Base-by-base conservation (phyloP, 1,284 basidiomycete genomes). In the Leucoagaricus sp. region DNA sequence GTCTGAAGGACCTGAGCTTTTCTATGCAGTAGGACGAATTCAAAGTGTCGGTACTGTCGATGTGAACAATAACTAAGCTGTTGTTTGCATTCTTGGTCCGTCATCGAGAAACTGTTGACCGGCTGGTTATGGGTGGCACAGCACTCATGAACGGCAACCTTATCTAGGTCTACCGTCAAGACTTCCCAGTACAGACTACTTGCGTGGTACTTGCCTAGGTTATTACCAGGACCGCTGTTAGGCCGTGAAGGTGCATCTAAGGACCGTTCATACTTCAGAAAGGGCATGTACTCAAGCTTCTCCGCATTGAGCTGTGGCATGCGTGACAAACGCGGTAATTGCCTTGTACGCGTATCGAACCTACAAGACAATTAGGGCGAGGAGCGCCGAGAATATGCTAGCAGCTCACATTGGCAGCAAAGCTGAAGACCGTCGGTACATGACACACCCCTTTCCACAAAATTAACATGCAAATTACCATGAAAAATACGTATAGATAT, bases 381-480 rank as follows among this genome's bases (percentile, higher is more conserved):
- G 26, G 25, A 29, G 46, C 4, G 4, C 6, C 13, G 36, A 4
- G 13, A n/a, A 38, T 10, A 38, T 13, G 36, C 6, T 4, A 38
- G 12, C 36, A 6, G 70, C 79, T 40, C 61, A 82, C 85, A 59
- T 81, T 80, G 13, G 79, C 72, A 0, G 83, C 86, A 75, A 91
- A 90, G 15, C 77, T 87, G 68, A 90, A 89, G 4, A 90, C 82
- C 0, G 88, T 88, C 57, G 88, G 71, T 49, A 86, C 85, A 68
- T 86, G 84, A 57, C 83, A 85, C 83, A 86, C 85, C 47, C 48
- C 48, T 49, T 48, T 19, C 28, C 15, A 33, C 3, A 19, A 33
- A 77, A n/a, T 38, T n/a, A 38, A 13, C 36, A 4, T 9, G 15
- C 10, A n/a, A 8, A 6, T 13, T 5, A 12, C 19, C 15, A 3